Percentiles rank a stretch among this genome's conserved stretches.
Evolutionary conservation across 768 basidiomycete genomes (phyloP).

Genomic region (Lactarius quietus): DNA sequence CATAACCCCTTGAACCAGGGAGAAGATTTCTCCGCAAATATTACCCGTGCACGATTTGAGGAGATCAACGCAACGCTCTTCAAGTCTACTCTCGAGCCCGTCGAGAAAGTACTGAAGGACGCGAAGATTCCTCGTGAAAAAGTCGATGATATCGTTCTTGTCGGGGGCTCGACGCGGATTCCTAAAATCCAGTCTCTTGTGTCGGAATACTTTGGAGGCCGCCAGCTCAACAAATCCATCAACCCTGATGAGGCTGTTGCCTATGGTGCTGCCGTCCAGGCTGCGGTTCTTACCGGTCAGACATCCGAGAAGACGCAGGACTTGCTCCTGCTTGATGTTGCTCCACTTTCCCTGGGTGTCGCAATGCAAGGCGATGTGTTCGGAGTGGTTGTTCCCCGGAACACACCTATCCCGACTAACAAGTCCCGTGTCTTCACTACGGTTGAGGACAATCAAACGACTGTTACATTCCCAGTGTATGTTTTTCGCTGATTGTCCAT

Average conservation of each 20-base stretch:
- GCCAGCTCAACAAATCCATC: slow-evolving; percentile 99
- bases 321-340: slow-evolving; percentile 96
- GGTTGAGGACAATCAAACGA: slow-evolving; percentile 99
- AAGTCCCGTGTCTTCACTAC: slow-evolving; percentile 99
- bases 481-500: slow-evolving; percentile 27
- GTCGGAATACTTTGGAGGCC: slow-evolving; percentile 97
- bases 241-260: slow-evolving; percentile 99
- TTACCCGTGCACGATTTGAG: slow-evolving; percentile 99
- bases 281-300: slow-evolving; percentile 96
- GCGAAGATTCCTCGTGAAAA: slow-evolving; percentile 96
- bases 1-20: slow-evolving; percentile 48
- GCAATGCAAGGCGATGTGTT: slow-evolving; percentile 99
- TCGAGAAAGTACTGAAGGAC: slow-evolving; percentile 99
- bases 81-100: slow-evolving; percentile 97
- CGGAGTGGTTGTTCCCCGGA: slow-evolving; percentile 98
- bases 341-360: slow-evolving; percentile 97
- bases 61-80: slow-evolving; percentile 95
- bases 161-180: slow-evolving; percentile 99
- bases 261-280: slow-evolving; percentile 99
- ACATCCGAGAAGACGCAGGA: slow-evolving; percentile 99
- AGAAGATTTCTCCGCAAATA: slow-evolving; percentile 97
- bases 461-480: slow-evolving; percentile 98
- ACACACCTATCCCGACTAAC: slow-evolving; percentile 99
- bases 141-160: slow-evolving; percentile 99
- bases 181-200: slow-evolving; percentile 98